Percentiles rank a stretch among this genome's conserved stretches.
phyloP scores from a whole-genome alignment of 345 rosid genomes.

The Streptanthus diversifolius region DNA sequence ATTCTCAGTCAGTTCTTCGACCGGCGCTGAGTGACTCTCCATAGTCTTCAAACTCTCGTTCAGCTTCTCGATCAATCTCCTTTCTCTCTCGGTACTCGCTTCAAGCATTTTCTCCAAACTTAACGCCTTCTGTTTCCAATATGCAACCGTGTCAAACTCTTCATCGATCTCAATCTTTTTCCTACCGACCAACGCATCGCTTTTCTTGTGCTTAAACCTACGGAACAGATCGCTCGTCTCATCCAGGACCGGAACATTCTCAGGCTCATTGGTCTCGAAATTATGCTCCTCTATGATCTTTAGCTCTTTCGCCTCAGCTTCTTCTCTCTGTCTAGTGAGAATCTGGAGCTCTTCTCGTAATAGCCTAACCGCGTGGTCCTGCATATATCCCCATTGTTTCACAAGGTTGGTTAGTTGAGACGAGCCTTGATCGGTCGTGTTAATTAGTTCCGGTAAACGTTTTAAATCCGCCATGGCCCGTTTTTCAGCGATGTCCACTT shows the following conservation, averaged over 20 bases:
- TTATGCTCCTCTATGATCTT: constrained; percentile 84
- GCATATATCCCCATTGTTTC: constrained; percentile 84
- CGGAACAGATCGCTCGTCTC: constrained; percentile 54
- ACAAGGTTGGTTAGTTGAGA: constrained; percentile 81
- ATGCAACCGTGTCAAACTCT: constrained; percentile 63
- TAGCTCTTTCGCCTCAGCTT: constrained; percentile 74
- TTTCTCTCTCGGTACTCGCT: constrained; percentile 74
- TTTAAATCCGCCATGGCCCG: constrained; percentile 61
- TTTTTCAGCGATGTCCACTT: constrained; percentile 56
- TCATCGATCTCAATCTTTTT: constrained; percentile 61
- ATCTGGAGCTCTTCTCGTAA: constrained; percentile 79
- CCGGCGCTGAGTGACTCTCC: constrained; percentile 73
- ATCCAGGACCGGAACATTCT: constrained; percentile 57
- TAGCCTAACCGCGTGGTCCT: constrained; percentile 69
- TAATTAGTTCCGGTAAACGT: constrained; percentile 54
- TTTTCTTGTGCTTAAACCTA: constrained; percentile 53
- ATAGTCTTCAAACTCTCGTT: constrained; percentile 59
- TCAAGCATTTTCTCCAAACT: constrained; percentile 65
- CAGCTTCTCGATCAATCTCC: constrained; percentile 57
- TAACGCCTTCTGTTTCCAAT: constrained; percentile 73
- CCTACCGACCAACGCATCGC: constrained; percentile 44
- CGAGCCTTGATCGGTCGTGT: constrained; percentile 66
- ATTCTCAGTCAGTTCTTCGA: constrained; percentile 80
- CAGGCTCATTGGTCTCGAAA: constrained; percentile 62
- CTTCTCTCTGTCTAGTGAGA: constrained; percentile 69